Percentiles rank a stretch among this genome's conserved stretches.
Evolutionary conservation across 352 stramenopile species (phyloP).

Genomic region (Pythium plurisporium): DNA sequence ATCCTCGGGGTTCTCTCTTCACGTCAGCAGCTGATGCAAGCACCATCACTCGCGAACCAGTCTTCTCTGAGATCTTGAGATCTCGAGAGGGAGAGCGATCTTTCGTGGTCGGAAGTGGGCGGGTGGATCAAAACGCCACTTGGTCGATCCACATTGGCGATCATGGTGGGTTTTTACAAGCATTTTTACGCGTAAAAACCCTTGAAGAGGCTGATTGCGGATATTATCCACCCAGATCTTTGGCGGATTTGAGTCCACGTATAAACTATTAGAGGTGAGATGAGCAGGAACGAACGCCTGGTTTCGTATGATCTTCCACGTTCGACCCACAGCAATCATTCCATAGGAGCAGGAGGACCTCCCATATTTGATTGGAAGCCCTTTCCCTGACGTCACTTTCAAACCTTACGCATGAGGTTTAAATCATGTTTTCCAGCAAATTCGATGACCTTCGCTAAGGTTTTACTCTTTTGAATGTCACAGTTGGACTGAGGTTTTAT

Average conservation of each 20-base stretch:
- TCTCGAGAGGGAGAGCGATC: not conserved
- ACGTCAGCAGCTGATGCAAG: not conserved
- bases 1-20: not conserved
- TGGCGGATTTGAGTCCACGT: not conserved
- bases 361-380: conserved; percentile 6
- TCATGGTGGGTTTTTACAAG: conserved; percentile 14
- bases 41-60: conserved; percentile 20
- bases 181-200: conserved; percentile 20
- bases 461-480: conserved; percentile 11
- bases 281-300: no score
- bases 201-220: not conserved
- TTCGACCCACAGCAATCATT: conserved; percentile 10
- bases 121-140: conserved; percentile 20
- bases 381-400: conserved; percentile 11
- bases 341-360: not conserved
- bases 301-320: no score
- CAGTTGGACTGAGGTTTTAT: conserved; percentile 20
- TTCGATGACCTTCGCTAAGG: conserved; percentile 3
- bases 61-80: conserved; percentile 13
- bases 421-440: conserved; percentile 19
- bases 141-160: conserved; percentile 12
- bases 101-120: not conserved
- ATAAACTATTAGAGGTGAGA: conserved; percentile 8
- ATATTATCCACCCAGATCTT: conserved; percentile 7
- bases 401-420: conserved; percentile 18